Conservation (phyloP, 2,329 filamentous ascomycete genomes). For the Pochonia chlamydosporia region DNA sequence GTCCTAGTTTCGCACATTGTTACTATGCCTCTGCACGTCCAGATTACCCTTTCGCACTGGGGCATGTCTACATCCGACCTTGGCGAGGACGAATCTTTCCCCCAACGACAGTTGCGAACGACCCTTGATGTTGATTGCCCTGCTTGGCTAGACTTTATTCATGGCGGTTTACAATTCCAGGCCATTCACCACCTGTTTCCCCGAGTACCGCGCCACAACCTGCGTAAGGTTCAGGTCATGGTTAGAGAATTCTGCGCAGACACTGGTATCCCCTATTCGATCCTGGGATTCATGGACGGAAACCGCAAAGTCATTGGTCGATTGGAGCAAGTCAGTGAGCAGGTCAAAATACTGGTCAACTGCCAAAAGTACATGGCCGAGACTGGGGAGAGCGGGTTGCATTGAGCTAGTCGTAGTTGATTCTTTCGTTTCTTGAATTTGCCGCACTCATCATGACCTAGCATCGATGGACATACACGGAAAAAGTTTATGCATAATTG, state of each 20-base stretch:
- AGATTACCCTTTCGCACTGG: constrained; percentile 68
- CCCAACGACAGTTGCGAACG: constrained; percentile 63
- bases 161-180: constrained; percentile 69
- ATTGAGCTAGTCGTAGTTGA: not conserved
- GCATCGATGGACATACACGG: too few species aligned
- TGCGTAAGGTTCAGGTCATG: constrained; percentile 52
- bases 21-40: constrained; percentile 64
- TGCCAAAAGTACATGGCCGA: constrained; percentile 48
- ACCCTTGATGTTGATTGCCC: constrained; percentile 73
- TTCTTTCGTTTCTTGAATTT: not conserved
- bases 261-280: constrained; percentile 55
- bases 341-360: constrained; percentile 53
- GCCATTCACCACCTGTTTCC: constrained; percentile 67
- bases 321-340: constrained; percentile 53
- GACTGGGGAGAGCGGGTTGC: constrained; percentile 38
- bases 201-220: constrained; percentile 61
- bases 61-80: constrained; percentile 64
- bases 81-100: constrained; percentile 59
- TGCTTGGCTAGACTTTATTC: constrained; percentile 64
- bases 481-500: too few species aligned
- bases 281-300: constrained; percentile 56
- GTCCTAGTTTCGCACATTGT: constrained; percentile 59
- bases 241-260: constrained; percentile 61
- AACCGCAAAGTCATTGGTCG: constrained; percentile 46
- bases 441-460: not conserved